Base-by-base conservation (phyloP, 139 green algal genomes). In the Volvox africanus region DNA sequence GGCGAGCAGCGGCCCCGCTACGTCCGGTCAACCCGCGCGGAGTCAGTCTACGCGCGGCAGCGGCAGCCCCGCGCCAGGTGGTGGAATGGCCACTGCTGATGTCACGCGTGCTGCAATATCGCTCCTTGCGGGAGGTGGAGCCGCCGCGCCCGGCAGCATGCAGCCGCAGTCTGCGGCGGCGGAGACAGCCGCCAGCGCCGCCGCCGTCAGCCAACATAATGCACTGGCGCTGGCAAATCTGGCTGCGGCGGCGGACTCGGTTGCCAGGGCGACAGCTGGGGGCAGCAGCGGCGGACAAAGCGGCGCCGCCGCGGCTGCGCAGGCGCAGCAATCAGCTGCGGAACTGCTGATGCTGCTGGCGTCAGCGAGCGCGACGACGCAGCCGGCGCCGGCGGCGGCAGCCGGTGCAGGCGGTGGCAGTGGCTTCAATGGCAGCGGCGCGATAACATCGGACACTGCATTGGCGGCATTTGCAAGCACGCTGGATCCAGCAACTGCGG, bases 341-440 rank as follows among this genome's bases (percentile, higher is more conserved):
- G 69, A 80, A 28, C 68, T 88, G 83, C 35, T 88, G 83, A 81
- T 88, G 83, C 37, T 88, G 33, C 68, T 89, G 85, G 85, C 85
- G 85, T 62, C 69, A 28, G 68, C 67, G 22, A 68, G 37, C 20
- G 36, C 28, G 12, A 26, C 17, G 33, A 68, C 22, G 36, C 0
- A 33, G 12, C 26, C 32, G 1, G 35, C 36, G 36, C 26, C 67
- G 24, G 67, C 67, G 12, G 37, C n/a, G 1, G 84, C 28, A 16
- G 28, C 2, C 37, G n/a, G n/a, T n/a, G n/a, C n/a, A n/a, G n/a
- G n/a, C n/a, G n/a, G n/a, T n/a, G n/a, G n/a, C n/a, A n/a, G n/a
- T n/a, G n/a, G n/a, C n/a, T n/a, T n/a, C n/a, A n/a, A n/a, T n/a
- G 26, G 68, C 44, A 37, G 69, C 69, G 65, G 82, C 62, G 18